These are phyloP conservation scores for Penicillium sp. DNA, from an alignment of 2,329 filamentous ascomycete genomes.

Conservation along the genomic window DNA sequence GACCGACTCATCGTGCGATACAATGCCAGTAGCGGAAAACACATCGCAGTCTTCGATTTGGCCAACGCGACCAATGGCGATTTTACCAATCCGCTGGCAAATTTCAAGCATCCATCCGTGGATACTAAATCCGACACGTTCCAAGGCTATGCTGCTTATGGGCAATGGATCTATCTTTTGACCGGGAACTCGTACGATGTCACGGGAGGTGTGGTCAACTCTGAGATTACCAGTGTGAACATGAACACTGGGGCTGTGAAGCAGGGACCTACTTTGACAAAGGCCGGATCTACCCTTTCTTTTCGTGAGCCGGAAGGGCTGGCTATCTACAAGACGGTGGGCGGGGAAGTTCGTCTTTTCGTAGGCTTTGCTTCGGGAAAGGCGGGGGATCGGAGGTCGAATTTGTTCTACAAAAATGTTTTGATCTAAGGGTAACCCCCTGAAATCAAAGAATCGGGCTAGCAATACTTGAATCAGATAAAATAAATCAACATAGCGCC, in stretches of 20 bases:
- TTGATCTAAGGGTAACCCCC: constrained; percentile 7
- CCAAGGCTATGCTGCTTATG: constrained; percentile 23
- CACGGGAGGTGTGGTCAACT: constrained; percentile 17
- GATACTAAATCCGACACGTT: constrained; percentile 12
- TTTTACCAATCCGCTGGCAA: constrained; percentile 19
- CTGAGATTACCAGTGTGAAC: constrained; percentile 19
- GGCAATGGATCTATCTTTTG: constrained; percentile 22
- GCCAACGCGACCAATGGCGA: constrained; percentile 16
- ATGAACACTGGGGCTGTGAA: constrained; percentile 25
- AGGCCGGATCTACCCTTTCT: constrained; percentile 21
- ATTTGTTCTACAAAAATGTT: constrained; percentile 26
- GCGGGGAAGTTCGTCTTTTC: constrained; percentile 23
- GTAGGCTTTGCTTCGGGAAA: constrained; percentile 27
- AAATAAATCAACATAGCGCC: no score
- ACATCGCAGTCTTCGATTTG: constrained; percentile 22
- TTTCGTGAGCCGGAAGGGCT: constrained; percentile 28
- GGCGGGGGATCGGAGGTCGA: constrained; percentile 20
- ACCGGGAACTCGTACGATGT: constrained; percentile 20
- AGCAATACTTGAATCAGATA: neutral
- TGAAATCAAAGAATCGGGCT: no score
- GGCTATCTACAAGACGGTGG: constrained; percentile 24
- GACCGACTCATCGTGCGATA: constrained; percentile 24
- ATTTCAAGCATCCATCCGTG: constrained; percentile 17
- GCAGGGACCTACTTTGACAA: constrained; percentile 23
- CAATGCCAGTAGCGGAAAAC: constrained; percentile 13